These are phyloP conservation scores for Dendrocalamus sinicus DNA, from an alignment of 176 grass and related monocot genomes.

Conservation along the genomic window DNA sequence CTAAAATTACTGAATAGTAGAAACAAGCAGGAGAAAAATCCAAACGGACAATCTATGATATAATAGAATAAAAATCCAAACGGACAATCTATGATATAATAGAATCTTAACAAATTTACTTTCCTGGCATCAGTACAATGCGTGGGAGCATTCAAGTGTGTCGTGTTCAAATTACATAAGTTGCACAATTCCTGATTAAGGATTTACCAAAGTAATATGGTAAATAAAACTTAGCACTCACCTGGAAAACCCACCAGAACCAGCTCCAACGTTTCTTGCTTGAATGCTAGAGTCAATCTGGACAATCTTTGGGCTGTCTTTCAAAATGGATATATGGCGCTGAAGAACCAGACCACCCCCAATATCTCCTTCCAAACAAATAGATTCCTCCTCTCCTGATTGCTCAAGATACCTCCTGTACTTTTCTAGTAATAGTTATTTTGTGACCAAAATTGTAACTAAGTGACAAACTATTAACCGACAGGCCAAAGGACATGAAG, in stretches of 20 bases:
- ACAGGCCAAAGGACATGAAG: neutral
- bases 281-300: constrained; percentile 84
- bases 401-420: constrained; percentile 76
- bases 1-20: neutral
- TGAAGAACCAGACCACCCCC: constrained; percentile 80
- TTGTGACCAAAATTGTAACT: constrained; percentile 14
- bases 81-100: neutral
- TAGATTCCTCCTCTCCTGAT: constrained; percentile 77
- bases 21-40: neutral
- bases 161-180: neutral
- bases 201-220: neutral
- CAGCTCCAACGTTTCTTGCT: constrained; percentile 81
- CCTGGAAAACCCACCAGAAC: constrained; percentile 97
- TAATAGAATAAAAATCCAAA: constrained; percentile 2
- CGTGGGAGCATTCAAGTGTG: neutral
- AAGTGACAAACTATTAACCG: neutral
- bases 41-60: neutral
- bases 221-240: constrained; percentile 27
- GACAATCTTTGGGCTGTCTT: constrained; percentile 65
- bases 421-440: constrained; percentile 31
- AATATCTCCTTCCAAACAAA: constrained; percentile 95
- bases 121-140: constrained; percentile 23
- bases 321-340: constrained; percentile 76
- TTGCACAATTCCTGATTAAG: neutral
- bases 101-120: constrained; percentile 19